Base-by-base conservation (phyloP, 2,329 filamentous ascomycete species). In the Diaporthe ampelina region DNA sequence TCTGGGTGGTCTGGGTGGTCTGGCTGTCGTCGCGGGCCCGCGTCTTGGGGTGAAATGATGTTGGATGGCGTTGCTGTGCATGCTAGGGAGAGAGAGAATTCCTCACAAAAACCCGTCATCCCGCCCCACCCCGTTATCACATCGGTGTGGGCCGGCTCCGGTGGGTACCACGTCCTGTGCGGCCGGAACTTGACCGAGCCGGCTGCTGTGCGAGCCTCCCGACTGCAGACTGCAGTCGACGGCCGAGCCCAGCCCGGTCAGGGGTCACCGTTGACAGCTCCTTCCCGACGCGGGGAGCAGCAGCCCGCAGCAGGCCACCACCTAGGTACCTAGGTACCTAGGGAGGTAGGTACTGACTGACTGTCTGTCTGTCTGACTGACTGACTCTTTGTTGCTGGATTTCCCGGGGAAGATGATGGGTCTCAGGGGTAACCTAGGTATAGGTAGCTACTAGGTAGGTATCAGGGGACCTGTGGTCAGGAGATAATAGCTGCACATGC, bases 41-140 rank as follows among this genome's bases (percentile, higher is more conserved):
- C 21, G 70, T 72, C 65, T 48, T 59, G 54, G 26, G 26, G 37
- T 29, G 69, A n/a, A n/a, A 6, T 37, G 43, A 37, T 35, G 45
- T 52, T 50, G 40, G 43, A 50, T 21, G 54, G 21, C 45, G 69
- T 37, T 61, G 40, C 26, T 71, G 69, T 63, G 56, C 58, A n/a
- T 61, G 65, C 50, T 70, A 10, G 45, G 48, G 65, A 61, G 50
- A 35, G 50, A 63, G 50, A 73, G 37, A 58, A 63, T 48, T 29
- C 59, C 48, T 69, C 71, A 69, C 52, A 52, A 72, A 57, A 71
- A 21, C 52, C 59, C 71, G 61, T 73, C 74, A 73, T 58, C 45
- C 26, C 54, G 72, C 48, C 58, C 57, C 69, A 54, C 52, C 72
- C 59, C 58, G 65, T 73, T 73, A 75, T 75, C 74, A 73, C 71